A percentile compares a stretch with the other conserved stretches of the same genome.
Conservation (phyloP, 2,329 filamentous ascomycete species). For the Orbilia quercus region DNA sequence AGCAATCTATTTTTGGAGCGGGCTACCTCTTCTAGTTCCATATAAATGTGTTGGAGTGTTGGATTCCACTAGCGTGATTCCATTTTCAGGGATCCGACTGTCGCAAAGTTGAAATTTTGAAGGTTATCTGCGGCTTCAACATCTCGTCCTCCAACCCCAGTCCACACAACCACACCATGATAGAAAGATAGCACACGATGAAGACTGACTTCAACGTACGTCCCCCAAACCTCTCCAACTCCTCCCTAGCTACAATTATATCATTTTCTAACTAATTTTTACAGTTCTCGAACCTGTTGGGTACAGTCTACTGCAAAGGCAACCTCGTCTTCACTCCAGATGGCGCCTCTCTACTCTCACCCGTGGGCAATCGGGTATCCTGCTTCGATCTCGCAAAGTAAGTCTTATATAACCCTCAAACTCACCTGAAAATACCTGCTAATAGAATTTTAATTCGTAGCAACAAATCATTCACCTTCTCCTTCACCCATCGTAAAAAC, state of each 20-base stretch:
- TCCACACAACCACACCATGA: constrained; percentile 41
- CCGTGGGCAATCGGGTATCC: constrained; percentile 93
- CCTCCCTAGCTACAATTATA: not conserved
- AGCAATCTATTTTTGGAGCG: too few species aligned
- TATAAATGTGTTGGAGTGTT: constrained; percentile 30
- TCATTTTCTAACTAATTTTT: not conserved
- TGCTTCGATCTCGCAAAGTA: constrained; percentile 97
- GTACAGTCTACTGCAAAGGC: constrained; percentile 97
- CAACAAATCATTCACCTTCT: constrained; percentile 87
- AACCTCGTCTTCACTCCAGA: constrained; percentile 97
- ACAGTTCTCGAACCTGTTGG: constrained; percentile 96
- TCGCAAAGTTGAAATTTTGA: constrained; percentile 50
- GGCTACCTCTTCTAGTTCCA: too few species aligned
- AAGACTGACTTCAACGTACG: constrained; percentile 98
- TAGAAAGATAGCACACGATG: constrained; percentile 70
- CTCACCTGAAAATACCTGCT: not conserved
- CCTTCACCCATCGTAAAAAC: constrained; percentile 93
- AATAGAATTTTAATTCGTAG: constrained; percentile 65
- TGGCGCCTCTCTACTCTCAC: constrained; percentile 93
- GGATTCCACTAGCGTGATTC: not conserved
- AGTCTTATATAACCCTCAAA: constrained; percentile 59
- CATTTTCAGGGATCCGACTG: constrained; percentile 34
- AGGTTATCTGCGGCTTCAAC: constrained; percentile 34
- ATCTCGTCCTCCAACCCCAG: constrained; percentile 26
- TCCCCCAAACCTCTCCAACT: not conserved